Evolutionary conservation across 441 rosid genomes (phyloP), one percentile per base, ranked within the genome.

Genomic region (Viola pubescens): DNA sequence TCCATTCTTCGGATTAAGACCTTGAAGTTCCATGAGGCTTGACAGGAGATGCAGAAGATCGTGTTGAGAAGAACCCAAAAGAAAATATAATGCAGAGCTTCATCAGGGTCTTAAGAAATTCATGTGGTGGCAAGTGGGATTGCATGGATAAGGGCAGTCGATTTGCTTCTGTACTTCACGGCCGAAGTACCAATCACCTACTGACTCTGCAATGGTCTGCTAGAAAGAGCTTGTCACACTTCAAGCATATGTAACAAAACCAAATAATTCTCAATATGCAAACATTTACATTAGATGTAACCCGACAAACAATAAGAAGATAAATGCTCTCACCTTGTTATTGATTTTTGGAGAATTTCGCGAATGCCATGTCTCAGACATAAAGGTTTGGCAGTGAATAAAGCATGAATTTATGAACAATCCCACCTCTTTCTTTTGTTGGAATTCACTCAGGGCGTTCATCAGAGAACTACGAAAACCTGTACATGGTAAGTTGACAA

Each of bases 141-240:
- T 89, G 84, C 98, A 89, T 3, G 98, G 94, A 73, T 82, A 94
- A 45, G 91, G 82, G 70, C 95, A 82, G 64, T 94, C 98, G 0
- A 87, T 83, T 70, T 70, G 76, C 83, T 82, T 90, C 70, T 67
- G 81, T 12, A 59, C 70, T 63, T 68, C 58, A 4, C 89, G 73
- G 67, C 80, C 65, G 67, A 87, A 89, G 75, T 81, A 90, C 98
- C 97, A 94, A 67, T 89, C 96, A 45, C 95, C 89, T 12, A 84
- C 95, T 3, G 96, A 68, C 63, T 89, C 89, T 59, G 91, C 97
- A 63, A 90, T 86, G 8, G 88, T 86, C 98, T 94, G 82, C 73
- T 68, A 14, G 55, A 58, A 70, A 65, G 10, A 56, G 37, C 54
- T 49, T 54, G 61, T 13, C 37, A 37, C 5, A 10, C 48, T 44